Evolutionary conservation across 768 basidiomycete species (phyloP), one percentile per base, ranked within the genome.

Genomic region (Lentinula sp.): DNA sequence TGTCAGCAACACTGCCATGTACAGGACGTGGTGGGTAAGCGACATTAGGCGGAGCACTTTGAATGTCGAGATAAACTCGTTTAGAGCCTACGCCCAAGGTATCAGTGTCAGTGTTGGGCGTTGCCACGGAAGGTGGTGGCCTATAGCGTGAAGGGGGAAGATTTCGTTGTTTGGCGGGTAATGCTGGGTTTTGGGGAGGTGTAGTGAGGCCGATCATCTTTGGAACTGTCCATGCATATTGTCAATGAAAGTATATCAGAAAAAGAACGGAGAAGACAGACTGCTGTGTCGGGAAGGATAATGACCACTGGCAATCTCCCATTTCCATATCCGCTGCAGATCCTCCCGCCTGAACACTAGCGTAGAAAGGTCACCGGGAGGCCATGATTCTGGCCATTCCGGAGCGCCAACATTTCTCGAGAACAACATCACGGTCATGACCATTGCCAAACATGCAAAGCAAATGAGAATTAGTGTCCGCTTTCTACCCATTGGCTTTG

Each of bases 21-120:
- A 86, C 78, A 13, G 95, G 95, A 58, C 95, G 81, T 5, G 93
- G 90, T 6, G 95, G 91, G 68, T 91, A 95, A 23, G 89, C 87
- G 60, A 86, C 81, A 65, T 82, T 73, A 6, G 85, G 82, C 45
- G 82, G 77, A 57, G 77, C 70, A 65, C 79, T 80, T 64, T 84
- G 80, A 57, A 88, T 80, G 65, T 89, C 85, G 9, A 89, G 78
- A 70, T 94, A 96, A 16, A 80, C 76, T 66, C 95, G 83, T 68
- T 84, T 86, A 10, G 90, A 82, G 15, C 95, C 94, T 13, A 79
- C 74, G 6, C 92, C 92, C 31, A 80, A 71, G 28, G 89, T 80
- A 64, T 85, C 76, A 1, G 76, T 78, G 45, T 78, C 72, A 34
- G 73, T 65, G 62, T 73, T 72, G 23, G 73, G 76, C 5, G 77